Conservation (phyloP, 2,329 filamentous ascomycete species). For the Tolypocladium nubicola region DNA sequence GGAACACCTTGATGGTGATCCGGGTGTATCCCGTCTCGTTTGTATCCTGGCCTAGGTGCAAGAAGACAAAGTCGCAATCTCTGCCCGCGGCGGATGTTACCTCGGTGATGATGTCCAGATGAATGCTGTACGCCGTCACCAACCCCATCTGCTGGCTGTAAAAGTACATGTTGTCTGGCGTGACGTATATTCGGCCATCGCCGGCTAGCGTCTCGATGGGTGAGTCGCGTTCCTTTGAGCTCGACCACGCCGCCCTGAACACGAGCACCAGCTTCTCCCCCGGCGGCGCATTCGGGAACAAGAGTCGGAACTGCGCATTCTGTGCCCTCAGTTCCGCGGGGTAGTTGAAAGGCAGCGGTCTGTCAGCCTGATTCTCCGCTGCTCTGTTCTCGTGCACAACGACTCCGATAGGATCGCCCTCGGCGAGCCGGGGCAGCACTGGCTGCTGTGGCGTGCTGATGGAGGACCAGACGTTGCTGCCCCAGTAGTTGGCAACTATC, state of each 20-base stretch:
- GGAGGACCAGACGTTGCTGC: conserved; percentile 64
- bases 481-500: conserved; percentile 90
- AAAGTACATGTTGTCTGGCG: conserved; percentile 81
- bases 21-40: conserved; percentile 56
- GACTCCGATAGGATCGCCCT: conserved; percentile 31
- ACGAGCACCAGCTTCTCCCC: conserved; percentile 83
- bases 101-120: conserved; percentile 68
- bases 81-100: conserved; percentile 82
- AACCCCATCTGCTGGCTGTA: conserved; percentile 93
- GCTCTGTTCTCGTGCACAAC: conserved; percentile 23
- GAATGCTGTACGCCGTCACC: conserved; percentile 70
- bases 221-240: conserved; percentile 32
- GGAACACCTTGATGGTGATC: conserved; percentile 83
- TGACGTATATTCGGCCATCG: conserved; percentile 75
- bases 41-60: conserved; percentile 59
- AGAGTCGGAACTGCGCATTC: conserved; percentile 82
- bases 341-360: conserved; percentile 64
- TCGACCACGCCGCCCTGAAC: conserved; percentile 80
- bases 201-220: conserved; percentile 39
- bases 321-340: conserved; percentile 74
- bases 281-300: conserved; percentile 72
- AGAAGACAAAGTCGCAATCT: conserved; percentile 85
- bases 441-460: conserved; percentile 17
- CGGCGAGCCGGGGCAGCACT: conserved; percentile 20
- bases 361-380: conserved; percentile 22